These are phyloP conservation scores for Fusarium sp. DNA, from an alignment of 2,329 filamentous ascomycete species.

Conservation along the genomic window DNA sequence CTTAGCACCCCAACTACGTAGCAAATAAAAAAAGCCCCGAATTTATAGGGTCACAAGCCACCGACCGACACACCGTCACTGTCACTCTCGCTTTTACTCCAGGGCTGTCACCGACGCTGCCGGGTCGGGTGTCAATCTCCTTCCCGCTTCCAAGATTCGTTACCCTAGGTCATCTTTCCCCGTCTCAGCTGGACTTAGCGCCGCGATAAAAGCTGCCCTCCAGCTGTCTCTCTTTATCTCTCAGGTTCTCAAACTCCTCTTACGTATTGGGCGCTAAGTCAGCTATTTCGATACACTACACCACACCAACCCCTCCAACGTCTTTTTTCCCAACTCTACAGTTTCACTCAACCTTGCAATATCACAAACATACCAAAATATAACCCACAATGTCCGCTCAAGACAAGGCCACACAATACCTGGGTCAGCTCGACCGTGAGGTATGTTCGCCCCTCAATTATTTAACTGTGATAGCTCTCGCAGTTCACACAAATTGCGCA, in stretches of 20 bases:
- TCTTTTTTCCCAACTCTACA: conserved; percentile 32
- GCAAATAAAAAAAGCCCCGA: conserved; percentile 22
- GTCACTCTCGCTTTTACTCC: conserved; percentile 28
- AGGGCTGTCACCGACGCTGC: conserved; percentile 41
- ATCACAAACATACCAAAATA: conserved; percentile 47
- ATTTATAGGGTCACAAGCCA: conserved; percentile 49
- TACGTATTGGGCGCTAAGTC: conserved; percentile 40
- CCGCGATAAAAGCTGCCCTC: conserved; percentile 47
- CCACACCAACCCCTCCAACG: conserved; percentile 38
- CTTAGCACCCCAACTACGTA: conserved; percentile 11
- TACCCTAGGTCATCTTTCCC: conserved; percentile 4
- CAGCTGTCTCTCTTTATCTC: conserved; percentile 36
- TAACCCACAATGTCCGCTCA: conserved; percentile 72
- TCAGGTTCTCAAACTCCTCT: conserved; percentile 33
- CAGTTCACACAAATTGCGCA: conserved; percentile 35
- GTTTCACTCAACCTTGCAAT: conserved; percentile 32
- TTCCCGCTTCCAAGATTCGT: conserved; percentile 47
- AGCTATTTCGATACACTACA: conserved; percentile 40
- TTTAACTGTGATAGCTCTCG: conserved; percentile 18
- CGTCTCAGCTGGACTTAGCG: conserved; percentile 43
- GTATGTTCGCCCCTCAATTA: conserved; percentile 61
- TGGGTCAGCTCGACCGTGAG: conserved; percentile 86
- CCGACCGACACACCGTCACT: conserved; percentile 48
- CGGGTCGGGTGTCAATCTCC: conserved; percentile 41
- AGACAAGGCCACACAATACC: conserved; percentile 81